Evolutionary conservation across 345 rosid genomes (phyloP).

Genomic region (Abelmoschus esculentus): DNA sequence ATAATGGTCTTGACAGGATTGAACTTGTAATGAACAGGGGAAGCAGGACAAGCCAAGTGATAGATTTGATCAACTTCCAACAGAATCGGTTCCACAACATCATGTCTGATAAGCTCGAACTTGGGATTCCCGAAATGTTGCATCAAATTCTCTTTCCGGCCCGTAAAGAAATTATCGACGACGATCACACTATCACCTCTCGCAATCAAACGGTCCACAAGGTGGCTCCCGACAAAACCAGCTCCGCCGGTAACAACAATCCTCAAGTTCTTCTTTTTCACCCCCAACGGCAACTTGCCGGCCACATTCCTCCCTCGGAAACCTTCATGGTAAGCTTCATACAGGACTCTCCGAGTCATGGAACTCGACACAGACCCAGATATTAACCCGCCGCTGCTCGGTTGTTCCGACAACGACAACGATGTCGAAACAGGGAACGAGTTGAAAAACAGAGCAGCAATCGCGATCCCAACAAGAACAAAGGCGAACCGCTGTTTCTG

Average conservation of each 20-base stretch:
- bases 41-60: constrained; percentile 82
- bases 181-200: constrained; percentile 78
- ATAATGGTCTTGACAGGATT: constrained; percentile 87
- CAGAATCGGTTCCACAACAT: constrained; percentile 72
- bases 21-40: constrained; percentile 86
- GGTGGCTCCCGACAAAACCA: constrained; percentile 87
- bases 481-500: constrained; percentile 46
- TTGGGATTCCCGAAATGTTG: constrained; percentile 67
- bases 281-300: constrained; percentile 50
- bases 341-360: constrained; percentile 22
- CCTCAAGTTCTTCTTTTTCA: constrained; percentile 45
- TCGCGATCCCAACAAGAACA: constrained; percentile 52
- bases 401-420: neutral
- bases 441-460: constrained; percentile 53
- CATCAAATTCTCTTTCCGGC: constrained; percentile 59
- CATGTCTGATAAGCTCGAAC: constrained; percentile 73
- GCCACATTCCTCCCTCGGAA: constrained; percentile 17
- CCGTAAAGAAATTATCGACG: constrained; percentile 73
- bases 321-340: constrained; percentile 16
- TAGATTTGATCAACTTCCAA: constrained; percentile 91
- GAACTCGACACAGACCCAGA: constrained; percentile 11
- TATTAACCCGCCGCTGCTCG: neutral
- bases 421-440: constrained; percentile 24
- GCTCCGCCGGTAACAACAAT: constrained; percentile 79
- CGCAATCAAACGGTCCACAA: constrained; percentile 67